Evolutionary conservation across 2,329 filamentous ascomycete species (phyloP), one percentile per base, ranked within the genome.

Genomic region (Beauveria asiatica): DNA sequence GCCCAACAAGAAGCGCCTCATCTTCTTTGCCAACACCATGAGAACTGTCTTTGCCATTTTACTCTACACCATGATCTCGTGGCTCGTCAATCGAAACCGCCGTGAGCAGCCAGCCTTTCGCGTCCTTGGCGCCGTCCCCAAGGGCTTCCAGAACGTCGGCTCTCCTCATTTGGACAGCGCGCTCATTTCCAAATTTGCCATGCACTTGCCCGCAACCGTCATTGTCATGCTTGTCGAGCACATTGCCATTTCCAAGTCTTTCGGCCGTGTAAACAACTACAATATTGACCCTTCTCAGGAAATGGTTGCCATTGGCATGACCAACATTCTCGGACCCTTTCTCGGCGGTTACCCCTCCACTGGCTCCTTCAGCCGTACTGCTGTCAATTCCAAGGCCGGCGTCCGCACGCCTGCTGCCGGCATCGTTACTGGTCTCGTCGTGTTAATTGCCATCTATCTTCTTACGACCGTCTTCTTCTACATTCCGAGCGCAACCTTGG

Each of bases 361-460:
- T 11, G 92, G 91, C 6, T 95, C 91, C 2, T 96, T 96, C 78
- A 93, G 89, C 8, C 85, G 91, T 63, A 96, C 91, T 23, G 92
- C 91, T 55, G 95, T 96, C 78, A 95, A 95, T 74, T 90, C 91
- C n/a, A 96, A 96, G 75, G 90, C 91, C 57, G 91, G 91, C 70
- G 91, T 95, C 1, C 86, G 91, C 46, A 96, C 90, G 5, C 92
- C 91, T 1, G 84, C 95, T 60, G 91, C 89, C 39, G 91, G 91
- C 78, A 83, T 93, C 51, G 90, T 95, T 63, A 96, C 91, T 11
- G 91, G 88, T 1, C 62, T 90, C 21, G 83, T 96, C 11, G 91
- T 96, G 9, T 78, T 96, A 2, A 78, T 96, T 11, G 90, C 92
- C 19, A 86, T 94, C 61, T 96, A 96, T 68, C 90, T 88, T 19